Conservation (phyloP, 2,329 filamentous ascomycete species). For the Aspergillus glaucus region DNA sequence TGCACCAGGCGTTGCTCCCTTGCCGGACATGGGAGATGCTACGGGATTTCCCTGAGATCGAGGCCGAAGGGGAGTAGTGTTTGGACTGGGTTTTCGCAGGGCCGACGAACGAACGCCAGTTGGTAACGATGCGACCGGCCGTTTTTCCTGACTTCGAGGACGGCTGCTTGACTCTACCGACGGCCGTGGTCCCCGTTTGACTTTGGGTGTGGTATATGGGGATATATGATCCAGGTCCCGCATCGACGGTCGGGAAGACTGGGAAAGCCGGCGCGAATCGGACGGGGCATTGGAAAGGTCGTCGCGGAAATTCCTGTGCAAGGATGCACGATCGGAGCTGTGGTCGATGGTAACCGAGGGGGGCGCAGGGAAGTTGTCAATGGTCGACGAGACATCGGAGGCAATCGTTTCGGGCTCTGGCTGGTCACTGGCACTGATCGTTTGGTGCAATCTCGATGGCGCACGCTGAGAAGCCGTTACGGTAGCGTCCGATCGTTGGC, state of each 20-base stretch:
- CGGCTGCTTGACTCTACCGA: conserved; percentile 59
- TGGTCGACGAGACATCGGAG: conserved; percentile 6
- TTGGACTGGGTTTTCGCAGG: conserved; percentile 43
- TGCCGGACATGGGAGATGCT: conserved; percentile 20
- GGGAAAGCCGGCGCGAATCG: conserved; percentile 33
- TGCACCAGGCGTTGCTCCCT: conserved; percentile 28
- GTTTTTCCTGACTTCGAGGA: conserved; percentile 48
- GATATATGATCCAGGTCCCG: conserved; percentile 37
- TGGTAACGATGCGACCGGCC: conserved; percentile 73
- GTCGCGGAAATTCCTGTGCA: conserved; percentile 25
- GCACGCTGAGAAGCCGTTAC: conserved; percentile 21
- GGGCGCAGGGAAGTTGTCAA: conserved; percentile 2
- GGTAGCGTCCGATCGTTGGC: conserved; percentile 30
- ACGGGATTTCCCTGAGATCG: conserved; percentile 38
- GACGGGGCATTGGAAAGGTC: conserved; percentile 30
- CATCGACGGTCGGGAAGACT: conserved; percentile 39
- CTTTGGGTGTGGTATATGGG: conserved; percentile 51
- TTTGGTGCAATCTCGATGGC: conserved; percentile 9
- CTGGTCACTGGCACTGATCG: conserved; percentile 12
- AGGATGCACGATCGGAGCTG: conserved; percentile 17
- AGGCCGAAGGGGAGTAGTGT: conserved; percentile 28
- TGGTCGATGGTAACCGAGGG: conserved; percentile 8
- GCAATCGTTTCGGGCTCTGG: conserved; percentile 8
- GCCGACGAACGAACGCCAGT: conserved; percentile 66
- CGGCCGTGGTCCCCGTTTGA: conserved; percentile 82